Evolutionary conservation across 2,329 filamentous ascomycete genomes (phyloP).

Genomic region (Teratosphaeria epicoccoides): DNA sequence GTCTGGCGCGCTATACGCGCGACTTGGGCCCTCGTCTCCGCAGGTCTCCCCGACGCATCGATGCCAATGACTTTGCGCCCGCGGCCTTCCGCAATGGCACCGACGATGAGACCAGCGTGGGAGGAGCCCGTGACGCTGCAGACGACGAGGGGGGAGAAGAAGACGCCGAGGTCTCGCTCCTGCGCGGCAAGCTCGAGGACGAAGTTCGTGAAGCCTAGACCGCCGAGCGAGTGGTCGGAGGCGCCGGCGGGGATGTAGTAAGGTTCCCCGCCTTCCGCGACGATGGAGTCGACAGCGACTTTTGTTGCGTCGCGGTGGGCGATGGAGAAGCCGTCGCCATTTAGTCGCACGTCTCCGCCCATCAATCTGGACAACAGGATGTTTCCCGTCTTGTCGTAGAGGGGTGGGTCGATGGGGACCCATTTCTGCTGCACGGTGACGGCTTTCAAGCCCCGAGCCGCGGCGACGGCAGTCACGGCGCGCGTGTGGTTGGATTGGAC

Average conservation of each 20-base stretch:
- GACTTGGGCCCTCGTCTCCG: conserved; percentile 55
- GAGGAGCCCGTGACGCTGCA: conserved; percentile 60
- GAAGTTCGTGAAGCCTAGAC: conserved; percentile 60
- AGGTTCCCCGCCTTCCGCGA: conserved; percentile 45
- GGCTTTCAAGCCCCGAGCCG: conserved; percentile 23
- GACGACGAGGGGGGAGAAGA: conserved; percentile 54
- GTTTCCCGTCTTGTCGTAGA: conserved; percentile 49
- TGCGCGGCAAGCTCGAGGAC: conserved; percentile 57
- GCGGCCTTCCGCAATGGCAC: conserved; percentile 47
- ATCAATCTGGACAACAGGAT: conserved; percentile 49
- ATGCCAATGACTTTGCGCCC: conserved; percentile 54
- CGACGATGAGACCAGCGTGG: conserved; percentile 61
- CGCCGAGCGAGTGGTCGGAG: conserved; percentile 59
- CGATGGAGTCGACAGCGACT: conserved; percentile 44
- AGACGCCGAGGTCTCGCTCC: conserved; percentile 50
- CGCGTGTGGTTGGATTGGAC: conserved; percentile 30
- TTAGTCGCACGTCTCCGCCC: conserved; percentile 45
- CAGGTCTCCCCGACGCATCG: conserved; percentile 51
- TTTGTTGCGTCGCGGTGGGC: conserved; percentile 49
- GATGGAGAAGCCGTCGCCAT: conserved; percentile 54
- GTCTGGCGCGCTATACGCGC: conserved; percentile 56
- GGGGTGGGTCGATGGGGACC: conserved; percentile 20
- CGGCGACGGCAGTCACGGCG: conserved; percentile 26
- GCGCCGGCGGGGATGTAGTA: conserved; percentile 65
- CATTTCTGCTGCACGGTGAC: conserved; percentile 23